Evolutionary conservation across 2,329 filamentous ascomycete species (phyloP).

Genomic region (Colletotrichum sp.): DNA sequence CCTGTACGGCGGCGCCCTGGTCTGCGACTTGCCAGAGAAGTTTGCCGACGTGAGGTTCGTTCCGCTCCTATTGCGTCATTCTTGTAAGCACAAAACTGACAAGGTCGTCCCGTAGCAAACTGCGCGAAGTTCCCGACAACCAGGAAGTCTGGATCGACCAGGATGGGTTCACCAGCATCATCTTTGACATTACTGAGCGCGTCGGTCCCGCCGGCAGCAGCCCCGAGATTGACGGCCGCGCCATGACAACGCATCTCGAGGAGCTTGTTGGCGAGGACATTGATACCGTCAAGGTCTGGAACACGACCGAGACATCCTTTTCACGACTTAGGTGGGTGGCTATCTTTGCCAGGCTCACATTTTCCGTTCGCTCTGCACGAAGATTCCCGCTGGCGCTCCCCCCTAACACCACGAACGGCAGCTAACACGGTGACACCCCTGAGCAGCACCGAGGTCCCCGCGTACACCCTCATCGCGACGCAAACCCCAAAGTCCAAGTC

Average conservation of each 20-base stretch:
- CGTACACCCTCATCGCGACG: conserved; percentile 74
- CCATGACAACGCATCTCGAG: conserved; percentile 71
- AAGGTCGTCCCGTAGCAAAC: conserved; percentile 53
- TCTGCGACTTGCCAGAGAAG: conserved; percentile 68
- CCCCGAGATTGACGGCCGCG: conserved; percentile 71
- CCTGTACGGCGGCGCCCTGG: conserved; percentile 77
- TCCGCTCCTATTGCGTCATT: not conserved
- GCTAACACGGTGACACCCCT: conserved; percentile 10
- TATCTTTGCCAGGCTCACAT: not conserved
- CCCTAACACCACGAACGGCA: not conserved
- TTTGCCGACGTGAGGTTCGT: conserved; percentile 77
- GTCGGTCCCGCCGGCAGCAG: conserved; percentile 62
- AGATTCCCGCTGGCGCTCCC: not conserved
- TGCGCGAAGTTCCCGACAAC: conserved; percentile 81
- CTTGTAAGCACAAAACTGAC: not conserved
- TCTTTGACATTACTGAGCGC: conserved; percentile 89
- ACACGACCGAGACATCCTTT: conserved; percentile 65
- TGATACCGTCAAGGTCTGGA: conserved; percentile 70
- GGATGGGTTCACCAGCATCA: conserved; percentile 83
- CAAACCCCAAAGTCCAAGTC: conserved; percentile 49
- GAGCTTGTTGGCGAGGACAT: conserved; percentile 71
- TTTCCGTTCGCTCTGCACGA: not conserved
- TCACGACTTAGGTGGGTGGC: conserved; percentile 56
- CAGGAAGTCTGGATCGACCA: conserved; percentile 92
- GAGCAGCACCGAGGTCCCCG: conserved; percentile 56